Conservation (phyloP, 805 yeast species). For the Nakazawaea holstii region DNA sequence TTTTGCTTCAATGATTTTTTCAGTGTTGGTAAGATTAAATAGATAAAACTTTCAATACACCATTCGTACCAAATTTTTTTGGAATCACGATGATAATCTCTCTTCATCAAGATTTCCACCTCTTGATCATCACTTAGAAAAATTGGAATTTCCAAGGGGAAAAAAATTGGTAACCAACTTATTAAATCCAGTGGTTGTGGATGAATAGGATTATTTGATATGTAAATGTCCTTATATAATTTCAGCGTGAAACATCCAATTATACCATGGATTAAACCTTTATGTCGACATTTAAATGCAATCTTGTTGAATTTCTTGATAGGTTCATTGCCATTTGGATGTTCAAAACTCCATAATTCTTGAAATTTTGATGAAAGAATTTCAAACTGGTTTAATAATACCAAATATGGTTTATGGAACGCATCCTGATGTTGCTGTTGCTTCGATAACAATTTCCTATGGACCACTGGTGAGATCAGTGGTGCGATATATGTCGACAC, state of each 20-base stretch:
- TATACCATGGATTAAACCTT: constrained; percentile 64
- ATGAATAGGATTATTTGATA: constrained; percentile 44
- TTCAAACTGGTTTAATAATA: constrained; percentile 28
- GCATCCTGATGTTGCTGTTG: constrained; percentile 5
- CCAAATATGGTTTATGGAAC: constrained; percentile 23
- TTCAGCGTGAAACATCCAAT: constrained; percentile 71
- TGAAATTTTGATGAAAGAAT: constrained; percentile 40
- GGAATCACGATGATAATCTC: constrained; percentile 27
- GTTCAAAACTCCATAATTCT: constrained; percentile 57
- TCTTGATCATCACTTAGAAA: constrained; percentile 49
- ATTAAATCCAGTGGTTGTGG: constrained; percentile 35
- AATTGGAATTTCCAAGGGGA: constrained; percentile 54
- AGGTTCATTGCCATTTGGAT: constrained; percentile 31
- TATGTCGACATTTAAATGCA: constrained; percentile 36
- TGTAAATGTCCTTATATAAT: constrained; percentile 52
- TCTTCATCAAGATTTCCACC: constrained; percentile 43
- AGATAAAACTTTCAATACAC: constrained; percentile 49
- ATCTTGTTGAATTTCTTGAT: constrained; percentile 11
- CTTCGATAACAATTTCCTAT: constrained; percentile 24
- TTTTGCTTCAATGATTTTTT: constrained; percentile 5
- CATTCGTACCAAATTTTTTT: constrained; percentile 62
- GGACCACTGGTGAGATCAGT: constrained; percentile 50
- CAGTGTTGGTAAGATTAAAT: constrained; percentile 22
- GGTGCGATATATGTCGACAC: constrained; percentile 65
- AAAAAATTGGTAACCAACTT: constrained; percentile 68